Base-by-base conservation (phyloP, 345 rosid species). In the Gossypium stocksii region DNA sequence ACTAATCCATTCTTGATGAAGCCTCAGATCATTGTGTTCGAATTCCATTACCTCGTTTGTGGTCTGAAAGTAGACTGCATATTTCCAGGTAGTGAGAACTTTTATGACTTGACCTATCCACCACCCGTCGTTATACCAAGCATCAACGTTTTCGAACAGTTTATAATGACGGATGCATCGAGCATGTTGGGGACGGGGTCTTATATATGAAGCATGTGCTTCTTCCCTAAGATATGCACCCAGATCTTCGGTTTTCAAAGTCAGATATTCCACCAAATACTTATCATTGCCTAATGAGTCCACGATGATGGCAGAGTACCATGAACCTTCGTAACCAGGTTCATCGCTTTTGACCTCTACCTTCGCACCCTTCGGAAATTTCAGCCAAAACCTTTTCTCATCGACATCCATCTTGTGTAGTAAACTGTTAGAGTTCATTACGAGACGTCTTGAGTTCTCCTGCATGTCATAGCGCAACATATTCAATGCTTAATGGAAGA, bases 331-430 rank as follows among this genome's bases (percentile, higher is more conserved):
- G 60, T 81, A 85, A 51, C 97, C 92, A 48, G 56, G 78, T 61
- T 88, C 91, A 14, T 88, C 86, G 70, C 88, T 85, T 17, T 78
- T 80, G 23, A 89, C 90, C 81, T 90, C 93, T 53, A 87, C 90
- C 3, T 10, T 72, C 62, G 7, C 45, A 12, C 83, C 86, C 20
- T 60, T 76, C 14, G 60, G 76, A 57, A 78, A 85, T 22, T 56
- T 56, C 22, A 60, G 8, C 58, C 4, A 10, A 13, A 15, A 11
- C 43, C 58, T 16, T 49, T 25, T 68, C 23, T 27, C 72, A 1
- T 49, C 1, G 8, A 49, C 58, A 49, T 16, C 44, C 72, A 68
- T 49, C 72, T 68, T 27, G 2, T 23, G 9, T 15, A 16, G 72
- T 22, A 68, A 49, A 23, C 51, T 68, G 43, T 15, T 25, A 68